Evolutionary conservation across 2,329 filamentous ascomycete genomes (phyloP).

Genomic region (Neofusicoccum parvum): DNA sequence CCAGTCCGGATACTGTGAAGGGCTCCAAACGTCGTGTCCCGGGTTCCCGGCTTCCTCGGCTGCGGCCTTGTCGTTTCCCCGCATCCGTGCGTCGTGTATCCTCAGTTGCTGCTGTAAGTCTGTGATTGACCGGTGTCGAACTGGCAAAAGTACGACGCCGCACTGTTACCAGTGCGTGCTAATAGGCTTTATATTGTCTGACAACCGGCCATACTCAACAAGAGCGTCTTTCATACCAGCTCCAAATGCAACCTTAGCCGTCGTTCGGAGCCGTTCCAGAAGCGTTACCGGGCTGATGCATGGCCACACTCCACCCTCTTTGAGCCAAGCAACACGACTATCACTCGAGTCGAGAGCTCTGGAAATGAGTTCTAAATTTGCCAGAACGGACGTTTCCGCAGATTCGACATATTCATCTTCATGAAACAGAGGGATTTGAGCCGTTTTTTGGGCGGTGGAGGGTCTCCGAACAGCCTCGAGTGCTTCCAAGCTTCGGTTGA

Average conservation of each 20-base stretch:
- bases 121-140: too few relatives aligned
- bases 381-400: neutral
- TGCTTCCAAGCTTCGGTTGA: neutral
- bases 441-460: neutral
- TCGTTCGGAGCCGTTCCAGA: constrained; percentile 52
- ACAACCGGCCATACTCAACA: constrained; percentile 50
- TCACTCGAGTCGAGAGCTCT: neutral
- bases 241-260: constrained; percentile 34
- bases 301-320: constrained; percentile 25
- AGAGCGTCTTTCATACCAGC: constrained; percentile 43
- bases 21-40: constrained; percentile 61
- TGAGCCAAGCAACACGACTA: constrained; percentile 26
- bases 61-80: constrained; percentile 29
- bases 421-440: neutral
- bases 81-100: constrained; percentile 40
- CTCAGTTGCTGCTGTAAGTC: constrained; percentile 52
- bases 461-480: too few relatives aligned
- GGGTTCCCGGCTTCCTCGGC: constrained; percentile 50
- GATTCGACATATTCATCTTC: neutral
- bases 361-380: neutral
- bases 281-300: constrained; percentile 29
- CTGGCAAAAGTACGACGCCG: too few relatives aligned
- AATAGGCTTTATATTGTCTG: too few relatives aligned
- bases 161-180: too few relatives aligned
- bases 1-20: constrained; percentile 60